A percentile compares a stretch with the other conserved stretches of the same genome.
phyloP scores from a whole-genome alignment of 2,329 filamentous ascomycete genomes.

The Calonectria honghensis region DNA sequence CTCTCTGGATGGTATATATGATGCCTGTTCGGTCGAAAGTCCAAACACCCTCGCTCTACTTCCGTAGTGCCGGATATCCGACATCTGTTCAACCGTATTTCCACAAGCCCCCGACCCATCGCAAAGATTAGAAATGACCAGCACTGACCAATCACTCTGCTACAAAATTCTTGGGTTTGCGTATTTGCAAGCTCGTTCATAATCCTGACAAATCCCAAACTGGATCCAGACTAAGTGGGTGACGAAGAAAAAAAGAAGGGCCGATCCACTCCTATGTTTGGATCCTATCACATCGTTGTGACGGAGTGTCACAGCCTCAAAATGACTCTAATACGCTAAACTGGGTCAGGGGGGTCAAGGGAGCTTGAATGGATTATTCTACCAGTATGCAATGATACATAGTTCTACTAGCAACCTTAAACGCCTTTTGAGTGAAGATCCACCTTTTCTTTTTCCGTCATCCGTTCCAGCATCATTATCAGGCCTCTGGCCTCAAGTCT shows the following conservation, averaged over 20 bases:
- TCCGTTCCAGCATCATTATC: slow-evolving; percentile 26
- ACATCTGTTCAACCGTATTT: slow-evolving; percentile 36
- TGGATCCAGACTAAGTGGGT: not conserved
- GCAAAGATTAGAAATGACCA: slow-evolving; percentile 25
- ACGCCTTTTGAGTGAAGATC: not conserved
- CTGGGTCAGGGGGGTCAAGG: not conserved
- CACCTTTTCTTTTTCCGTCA: not conserved
- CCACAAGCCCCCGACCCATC: slow-evolving; percentile 39
- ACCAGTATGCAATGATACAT: not conserved
- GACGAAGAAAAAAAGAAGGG: not conserved
- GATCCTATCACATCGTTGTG: not conserved
- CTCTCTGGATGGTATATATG: slow-evolving; percentile 27
- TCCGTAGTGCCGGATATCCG: slow-evolving; percentile 42
- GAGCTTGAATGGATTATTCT: not conserved
- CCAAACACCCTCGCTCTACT: slow-evolving; percentile 19
- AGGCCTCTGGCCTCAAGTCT: slow-evolving; percentile 13
- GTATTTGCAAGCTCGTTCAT: slow-evolving; percentile 13
- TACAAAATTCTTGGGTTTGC: slow-evolving; percentile 13
- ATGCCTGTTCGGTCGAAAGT: slow-evolving; percentile 9
- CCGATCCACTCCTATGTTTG: not conserved
- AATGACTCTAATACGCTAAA: not conserved
- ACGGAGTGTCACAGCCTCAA: not conserved
- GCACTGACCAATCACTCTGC: slow-evolving; percentile 30
- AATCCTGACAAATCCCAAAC: slow-evolving; percentile 31
- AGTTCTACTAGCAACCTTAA: not conserved